Evolutionary conservation across 2,329 filamentous ascomycete species (phyloP), one percentile per base, ranked within the genome.

Genomic region (Coniochaeta ligniaria): DNA sequence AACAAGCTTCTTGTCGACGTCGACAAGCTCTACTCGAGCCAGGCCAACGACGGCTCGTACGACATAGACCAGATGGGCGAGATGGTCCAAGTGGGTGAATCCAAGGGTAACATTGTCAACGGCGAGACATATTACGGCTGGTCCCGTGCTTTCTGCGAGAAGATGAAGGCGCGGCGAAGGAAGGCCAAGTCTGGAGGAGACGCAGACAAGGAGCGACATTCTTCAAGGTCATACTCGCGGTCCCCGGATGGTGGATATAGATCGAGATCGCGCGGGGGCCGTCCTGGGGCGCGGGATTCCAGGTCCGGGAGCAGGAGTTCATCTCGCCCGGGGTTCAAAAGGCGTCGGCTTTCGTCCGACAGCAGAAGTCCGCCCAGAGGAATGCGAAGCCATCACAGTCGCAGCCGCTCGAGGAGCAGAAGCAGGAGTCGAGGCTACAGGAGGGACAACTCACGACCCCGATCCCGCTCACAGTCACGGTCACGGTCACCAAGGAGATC

Each of bases 91-190:
- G 72, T 84, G 2, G 86, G 92, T 66, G 84, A 88, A 65, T 75
- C 84, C n/a, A 88, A 84, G 0, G 87, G 87, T 0, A 84, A 89
- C 2, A 75, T 87, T 1, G 71, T 87, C 7, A 79, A 81, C 7
- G 87, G 87, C 1, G 87, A 91, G 64, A 91, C 89, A 0, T 96
- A 96, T 72, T 96, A 96, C 70, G 92, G 92, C 63, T 96, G 92
- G 92, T 94, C 91, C 6, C 82, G 84, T 43, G 78, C 79, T 1
- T 95, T 96, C 66, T 96, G 91, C 70, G 80, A 91, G 65, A 90
- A 89, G 69, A 95, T 95, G 89, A 91, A 88, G 73, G 75, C 79
- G 58, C 78, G 82, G 41, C 74, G 71, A 31, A 75, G 71, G 52
- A 77, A 74, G 60, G 66, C 66, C 61, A 57, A 65, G 33, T 16